Percentiles rank a stretch among this genome's conserved stretches.
Evolutionary conservation across 148 eudicot species (phyloP).

Genomic region (Amaranthus palmeri): DNA sequence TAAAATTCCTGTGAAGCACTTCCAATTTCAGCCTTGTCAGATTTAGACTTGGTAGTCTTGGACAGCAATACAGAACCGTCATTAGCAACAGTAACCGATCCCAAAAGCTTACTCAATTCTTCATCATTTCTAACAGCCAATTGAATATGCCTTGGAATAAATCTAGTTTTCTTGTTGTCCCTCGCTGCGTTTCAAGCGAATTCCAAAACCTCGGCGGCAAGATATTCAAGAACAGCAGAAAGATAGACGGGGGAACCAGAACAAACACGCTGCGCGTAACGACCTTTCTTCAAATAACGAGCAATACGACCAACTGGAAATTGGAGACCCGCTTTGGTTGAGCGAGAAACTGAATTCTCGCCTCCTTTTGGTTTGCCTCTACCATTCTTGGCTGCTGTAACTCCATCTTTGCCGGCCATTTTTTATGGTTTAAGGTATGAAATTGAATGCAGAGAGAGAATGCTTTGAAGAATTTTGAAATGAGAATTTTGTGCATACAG

Average conservation of each 20-base stretch:
- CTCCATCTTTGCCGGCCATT: slow-evolving; percentile 23
- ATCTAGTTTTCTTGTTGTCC: slow-evolving; percentile 45
- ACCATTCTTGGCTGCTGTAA: background rate
- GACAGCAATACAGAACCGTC: slow-evolving; percentile 37
- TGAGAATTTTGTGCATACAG: background rate
- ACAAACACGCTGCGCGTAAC: slow-evolving; percentile 27
- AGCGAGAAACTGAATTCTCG: slow-evolving; percentile 51
- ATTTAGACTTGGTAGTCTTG: background rate
- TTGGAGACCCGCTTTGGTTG: slow-evolving; percentile 51
- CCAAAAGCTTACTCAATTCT: slow-evolving; percentile 45
- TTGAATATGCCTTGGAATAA: slow-evolving; percentile 45
- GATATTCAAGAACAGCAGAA: slow-evolving; percentile 27
- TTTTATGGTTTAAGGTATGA: background rate
- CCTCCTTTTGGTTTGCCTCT: slow-evolving; percentile 20
- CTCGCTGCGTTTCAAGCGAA: slow-evolving; percentile 45
- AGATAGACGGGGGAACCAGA: slow-evolving; percentile 32
- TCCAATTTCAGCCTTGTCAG: background rate
- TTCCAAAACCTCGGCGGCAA: slow-evolving; percentile 35
- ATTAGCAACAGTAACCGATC: slow-evolving; percentile 35
- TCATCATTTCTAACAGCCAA: slow-evolving; percentile 42
- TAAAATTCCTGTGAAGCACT: background rate
- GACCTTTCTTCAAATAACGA: slow-evolving; percentile 24
- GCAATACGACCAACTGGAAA: slow-evolving; percentile 25
- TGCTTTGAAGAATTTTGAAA: background rate
- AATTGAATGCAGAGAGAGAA: background rate